These are phyloP conservation scores for Rhizopus delemar DNA, from an alignment of 371 early-diverging fungal genomes.

Conservation along the genomic window DNA sequence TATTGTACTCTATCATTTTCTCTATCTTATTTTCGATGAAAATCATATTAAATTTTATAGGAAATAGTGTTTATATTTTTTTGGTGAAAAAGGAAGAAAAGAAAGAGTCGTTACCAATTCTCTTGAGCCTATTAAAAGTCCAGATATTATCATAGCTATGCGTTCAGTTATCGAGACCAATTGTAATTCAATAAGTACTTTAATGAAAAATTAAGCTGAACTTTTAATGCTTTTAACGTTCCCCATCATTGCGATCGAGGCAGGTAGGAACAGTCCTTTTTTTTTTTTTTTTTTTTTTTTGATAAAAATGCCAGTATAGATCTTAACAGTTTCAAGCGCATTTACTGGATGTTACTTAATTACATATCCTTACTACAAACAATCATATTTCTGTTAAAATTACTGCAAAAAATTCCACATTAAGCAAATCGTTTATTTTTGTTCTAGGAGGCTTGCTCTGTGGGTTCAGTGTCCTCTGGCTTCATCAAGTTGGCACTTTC, in stretches of 20 bases:
- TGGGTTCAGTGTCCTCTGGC: neutral
- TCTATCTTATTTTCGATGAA: conserved; percentile 23
- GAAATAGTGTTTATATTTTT: conserved; percentile 83
- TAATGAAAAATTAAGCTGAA: no score
- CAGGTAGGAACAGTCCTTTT: neutral
- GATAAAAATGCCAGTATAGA: neutral
- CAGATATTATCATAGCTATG: conserved; percentile 27
- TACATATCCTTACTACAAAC: no score
- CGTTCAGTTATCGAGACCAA: conserved; percentile 18
- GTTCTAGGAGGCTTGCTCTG: no score
- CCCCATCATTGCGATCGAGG: no score
- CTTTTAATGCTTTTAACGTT: no score
- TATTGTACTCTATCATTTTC: conserved; percentile 3
- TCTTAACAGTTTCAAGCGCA: no score
- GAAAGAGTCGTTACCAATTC: conserved; percentile 62
- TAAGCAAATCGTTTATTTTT: no score
- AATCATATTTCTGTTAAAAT: no score
- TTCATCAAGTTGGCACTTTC: conserved; percentile 7
- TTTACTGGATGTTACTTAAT: no score
- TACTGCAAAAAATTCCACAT: no score
- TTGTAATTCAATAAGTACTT: conserved; percentile 28
- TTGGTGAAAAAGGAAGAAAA: conserved; percentile 68
- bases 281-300: neutral
- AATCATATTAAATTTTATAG: conserved; percentile 24
- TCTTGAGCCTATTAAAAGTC: conserved; percentile 56